A percentile compares a stretch with the other conserved stretches of the same genome.
Evolutionary conservation across 495 filamentous ascomycete species (phyloP).

Genomic region (Trichoderma asperelloides): DNA sequence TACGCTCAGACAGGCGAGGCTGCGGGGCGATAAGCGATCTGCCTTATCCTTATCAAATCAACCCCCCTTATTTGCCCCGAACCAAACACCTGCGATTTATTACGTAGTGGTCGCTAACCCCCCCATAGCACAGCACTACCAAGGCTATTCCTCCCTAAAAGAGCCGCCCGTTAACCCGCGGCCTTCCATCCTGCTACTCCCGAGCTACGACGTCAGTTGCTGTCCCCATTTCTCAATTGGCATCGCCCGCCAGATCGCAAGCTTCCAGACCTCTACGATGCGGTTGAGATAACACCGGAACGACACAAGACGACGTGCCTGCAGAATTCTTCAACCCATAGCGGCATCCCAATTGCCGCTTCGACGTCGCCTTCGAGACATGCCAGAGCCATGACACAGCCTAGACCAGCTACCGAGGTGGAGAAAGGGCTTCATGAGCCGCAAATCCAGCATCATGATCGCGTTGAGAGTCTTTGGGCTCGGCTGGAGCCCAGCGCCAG

Average conservation of each 20-base stretch:
- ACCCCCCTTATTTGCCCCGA: background rate
- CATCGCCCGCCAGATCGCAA: slow-evolving; percentile 1
- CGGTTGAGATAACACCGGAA: background rate
- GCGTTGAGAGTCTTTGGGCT: slow-evolving; percentile 72
- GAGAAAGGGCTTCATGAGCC: slow-evolving; percentile 48
- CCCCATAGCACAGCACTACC: background rate
- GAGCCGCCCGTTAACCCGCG: background rate
- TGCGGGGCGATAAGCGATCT: slow-evolving; percentile 2
- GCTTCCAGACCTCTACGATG: background rate
- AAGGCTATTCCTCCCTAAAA: background rate
- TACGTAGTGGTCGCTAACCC: background rate
- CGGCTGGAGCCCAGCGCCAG: slow-evolving; percentile 66
- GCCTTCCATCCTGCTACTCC: background rate
- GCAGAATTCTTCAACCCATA: background rate
- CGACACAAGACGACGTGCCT: slow-evolving; percentile 1
- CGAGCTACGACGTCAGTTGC: background rate
- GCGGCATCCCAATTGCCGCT: slow-evolving; percentile 3
- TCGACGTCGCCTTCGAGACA: slow-evolving; percentile 9
- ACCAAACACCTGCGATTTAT: background rate
- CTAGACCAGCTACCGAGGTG: slow-evolving; percentile 34
- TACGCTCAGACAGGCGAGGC: background rate
- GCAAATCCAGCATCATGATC: slow-evolving; percentile 53
- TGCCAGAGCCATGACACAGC: slow-evolving; percentile 28
- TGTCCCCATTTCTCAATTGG: background rate
- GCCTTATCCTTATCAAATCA: background rate